Evolutionary conservation across 2,329 filamentous ascomycete genomes (phyloP), one percentile per base, ranked within the genome.

Genomic region (Fusarium verticillioides): DNA sequence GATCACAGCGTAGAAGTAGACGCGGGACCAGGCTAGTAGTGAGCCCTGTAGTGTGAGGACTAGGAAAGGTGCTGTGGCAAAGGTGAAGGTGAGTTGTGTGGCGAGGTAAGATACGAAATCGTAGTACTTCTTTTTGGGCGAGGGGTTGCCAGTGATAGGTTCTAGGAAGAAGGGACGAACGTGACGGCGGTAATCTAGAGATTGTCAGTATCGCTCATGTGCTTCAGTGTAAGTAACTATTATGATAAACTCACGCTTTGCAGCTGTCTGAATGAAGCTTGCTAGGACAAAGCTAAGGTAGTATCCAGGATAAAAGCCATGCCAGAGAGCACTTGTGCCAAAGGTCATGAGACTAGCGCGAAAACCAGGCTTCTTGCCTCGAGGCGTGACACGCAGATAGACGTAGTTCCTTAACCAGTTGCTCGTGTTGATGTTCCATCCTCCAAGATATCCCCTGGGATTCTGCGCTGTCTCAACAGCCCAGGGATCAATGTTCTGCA

Each of bases 401-500:
- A 99, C 88, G 80, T 98, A 99, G 82, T 98, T 97, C 52, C 95
- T 90, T 69, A 99, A 85, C 96, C 96, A 99, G 78, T 94, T 91
- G 82, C 98, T 99, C 18, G 96, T 99, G 83, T 98, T 98, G 85
- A 98, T 97, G 82, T 99, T 99, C 96, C 96, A 99, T 78, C 91
- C 93, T 54, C 92, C 96, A 7, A 99, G 88, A 78, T 96, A 98
- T 4, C 90, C 95, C 60, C 96, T 91, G n/a, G 94, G 93, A 81
- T 98, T 99, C 83, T 98, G 95, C 2, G 96, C 96, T 2, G 90
- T 87, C 84, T 99, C 96, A 34, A 99, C 93, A 5, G 89, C 90
- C 87, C 91, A 92, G 0, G 96, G 93, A 74, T 93, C 91, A 75
- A 99, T 94, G 79, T 99, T 99, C 76, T 94, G 92, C 23, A 98